phyloP scores from a whole-genome alignment of 768 basidiomycete species.

The Filobasidium floriforme region DNA sequence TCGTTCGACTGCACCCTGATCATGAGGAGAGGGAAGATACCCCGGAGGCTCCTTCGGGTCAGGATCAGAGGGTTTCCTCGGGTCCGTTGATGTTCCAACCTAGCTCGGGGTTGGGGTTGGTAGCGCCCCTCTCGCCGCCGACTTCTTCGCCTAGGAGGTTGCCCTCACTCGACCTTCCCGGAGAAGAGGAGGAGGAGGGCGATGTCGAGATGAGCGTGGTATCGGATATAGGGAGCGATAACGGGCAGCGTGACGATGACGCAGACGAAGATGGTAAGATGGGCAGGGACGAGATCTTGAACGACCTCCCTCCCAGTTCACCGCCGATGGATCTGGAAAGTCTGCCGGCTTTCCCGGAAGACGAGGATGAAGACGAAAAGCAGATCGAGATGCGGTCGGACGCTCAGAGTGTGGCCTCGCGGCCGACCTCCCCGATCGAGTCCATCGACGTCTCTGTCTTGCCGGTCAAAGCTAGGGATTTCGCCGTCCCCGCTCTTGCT shows the following conservation, averaged over 20 bases:
- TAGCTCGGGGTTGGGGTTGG: neutral
- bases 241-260: neutral
- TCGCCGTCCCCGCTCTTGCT: neutral
- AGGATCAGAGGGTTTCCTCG: neutral
- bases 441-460: too few species aligned
- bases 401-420: too few species aligned
- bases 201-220: neutral
- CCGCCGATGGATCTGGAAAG: neutral
- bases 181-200: neutral
- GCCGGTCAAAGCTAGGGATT: neutral
- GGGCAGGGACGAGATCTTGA: neutral
- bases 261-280: neutral
- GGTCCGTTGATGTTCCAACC: neutral
- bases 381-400: neutral
- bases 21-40: too few species aligned
- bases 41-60: neutral
- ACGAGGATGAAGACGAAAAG: neutral
- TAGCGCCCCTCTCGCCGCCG: constrained; percentile 4
- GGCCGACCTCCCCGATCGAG: too few species aligned
- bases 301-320: constrained; percentile 1
- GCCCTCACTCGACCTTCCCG: neutral
- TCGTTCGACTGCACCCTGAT: neutral
- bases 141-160: neutral
- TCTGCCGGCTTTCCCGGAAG: neutral
- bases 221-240: neutral